Base-by-base conservation (phyloP, 148 eudicot genomes). In the Selenicereus undatus region DNA sequence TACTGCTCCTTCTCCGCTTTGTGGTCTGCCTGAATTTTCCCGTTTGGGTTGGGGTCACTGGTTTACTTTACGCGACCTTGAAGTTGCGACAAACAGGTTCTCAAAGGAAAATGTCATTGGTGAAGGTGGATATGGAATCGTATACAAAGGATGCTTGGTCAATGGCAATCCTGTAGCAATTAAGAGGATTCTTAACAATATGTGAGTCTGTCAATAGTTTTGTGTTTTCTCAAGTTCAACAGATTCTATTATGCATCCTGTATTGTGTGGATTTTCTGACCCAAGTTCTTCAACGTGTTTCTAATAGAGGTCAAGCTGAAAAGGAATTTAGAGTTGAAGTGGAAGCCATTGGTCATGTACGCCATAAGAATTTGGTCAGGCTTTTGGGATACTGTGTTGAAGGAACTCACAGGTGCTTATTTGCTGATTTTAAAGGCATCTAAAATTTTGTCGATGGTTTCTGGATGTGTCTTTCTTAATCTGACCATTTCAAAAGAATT, bases 41-140 rank as follows among this genome's bases (percentile, higher is more conserved):
- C 95, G 90, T 71, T 83, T 91, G 86, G 95, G 95, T 76, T 91
- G 95, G 95, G 95, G 95, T 43, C 95, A 90, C 81, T 91, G 95
- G 93, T 91, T 90, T 73, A 91, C 95, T 1, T 78, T 91, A 71
- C 88, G 95, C 79, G 95, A 91, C 80, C 91, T 91, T 78, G 95
- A 91, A 86, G 73, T 78, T 32, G 91, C 90, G 3, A 91, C 95
- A 26, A 84, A 78, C 80, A 79, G 91, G 52, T 91, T 91, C 82
- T 86, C 93, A 20, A 90, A 91, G 81, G 95, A 91, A 52, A 91
- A 91, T 87, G 80, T 90, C 77, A 82, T 91, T 65, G 95, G 95
- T 36, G 95, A 91, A 84, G 95, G 95, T 79, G 95, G 95, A 78
- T 91, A 91, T 83, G 93, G 95, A 35, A 82, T 91, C 78, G 95